phyloP scores from a whole-genome alignment of 2,329 filamentous ascomycete species.

The Neofusicoccum parvum region DNA sequence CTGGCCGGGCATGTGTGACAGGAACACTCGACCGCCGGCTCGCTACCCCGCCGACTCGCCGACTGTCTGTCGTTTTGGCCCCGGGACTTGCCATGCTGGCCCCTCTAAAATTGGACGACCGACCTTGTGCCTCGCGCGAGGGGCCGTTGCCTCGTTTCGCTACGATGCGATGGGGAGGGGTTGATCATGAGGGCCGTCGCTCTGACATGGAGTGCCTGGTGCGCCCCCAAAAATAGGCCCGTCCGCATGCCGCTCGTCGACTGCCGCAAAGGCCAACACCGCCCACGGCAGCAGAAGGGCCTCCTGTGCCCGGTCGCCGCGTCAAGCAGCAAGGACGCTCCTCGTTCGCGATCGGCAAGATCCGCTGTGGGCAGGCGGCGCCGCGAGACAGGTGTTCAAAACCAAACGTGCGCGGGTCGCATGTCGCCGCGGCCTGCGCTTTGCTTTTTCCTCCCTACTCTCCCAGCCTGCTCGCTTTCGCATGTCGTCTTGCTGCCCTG shows the following conservation, averaged over 20 bases:
- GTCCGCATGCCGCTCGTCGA: neutral
- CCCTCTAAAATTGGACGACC: slow-evolving; percentile 8
- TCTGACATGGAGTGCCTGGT: neutral
- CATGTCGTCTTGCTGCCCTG: neutral
- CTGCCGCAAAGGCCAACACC: neutral
- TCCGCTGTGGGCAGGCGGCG: neutral
- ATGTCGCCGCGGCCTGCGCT: neutral
- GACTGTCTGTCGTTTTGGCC: neutral
- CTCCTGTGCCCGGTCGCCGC: neutral
- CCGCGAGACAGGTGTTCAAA: slow-evolving; percentile 6
- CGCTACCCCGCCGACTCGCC: slow-evolving; percentile 4
- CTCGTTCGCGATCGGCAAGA: slow-evolving; percentile 8
- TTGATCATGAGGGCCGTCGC: slow-evolving; percentile 10
- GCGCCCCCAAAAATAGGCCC: slow-evolving; percentile 7
- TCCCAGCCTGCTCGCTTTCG: slow-evolving; percentile 3
- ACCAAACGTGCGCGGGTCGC: slow-evolving; percentile 14
- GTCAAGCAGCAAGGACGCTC: slow-evolving; percentile 7
- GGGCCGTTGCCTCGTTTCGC: slow-evolving; percentile 14
- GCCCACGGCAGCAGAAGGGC: neutral
- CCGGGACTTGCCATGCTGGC: slow-evolving; percentile 14
- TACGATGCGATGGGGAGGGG: neutral
- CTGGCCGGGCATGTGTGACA: neutral
- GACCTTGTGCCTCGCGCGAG: slow-evolving; percentile 2
- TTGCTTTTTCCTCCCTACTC: slow-evolving; percentile 11
- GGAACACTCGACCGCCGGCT: neutral